Percentiles rank a stretch among this genome's conserved stretches.
These are phyloP conservation scores for Liquidambar formosana DNA, from an alignment of 164 flowering plant genomes.

Conservation along the genomic window DNA sequence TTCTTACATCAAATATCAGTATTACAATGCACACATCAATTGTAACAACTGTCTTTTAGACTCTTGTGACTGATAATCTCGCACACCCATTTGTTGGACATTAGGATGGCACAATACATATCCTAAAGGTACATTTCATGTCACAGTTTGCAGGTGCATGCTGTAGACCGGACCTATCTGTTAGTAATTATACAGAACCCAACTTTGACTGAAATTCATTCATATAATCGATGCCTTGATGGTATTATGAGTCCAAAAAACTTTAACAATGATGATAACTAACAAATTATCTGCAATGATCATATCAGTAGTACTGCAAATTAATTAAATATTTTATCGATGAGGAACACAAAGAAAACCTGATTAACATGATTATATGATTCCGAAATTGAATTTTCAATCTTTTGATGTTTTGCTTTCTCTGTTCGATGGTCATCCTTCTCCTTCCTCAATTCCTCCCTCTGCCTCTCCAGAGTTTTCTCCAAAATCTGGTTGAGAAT, in stretches of 20 bases:
- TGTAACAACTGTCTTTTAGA: no score
- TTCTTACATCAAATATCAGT: background rate
- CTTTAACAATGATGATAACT: no score
- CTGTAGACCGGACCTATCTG: no score
- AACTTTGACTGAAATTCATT: background rate
- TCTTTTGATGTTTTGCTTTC: conserved; percentile 44
- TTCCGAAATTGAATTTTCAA: conserved; percentile 40
- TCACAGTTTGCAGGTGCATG: no score
- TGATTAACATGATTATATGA: conserved; percentile 30
- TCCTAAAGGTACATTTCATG: background rate
- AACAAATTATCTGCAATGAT: background rate
- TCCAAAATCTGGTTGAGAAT: conserved; percentile 56
- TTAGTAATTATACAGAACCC: background rate
- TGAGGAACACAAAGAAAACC: conserved; percentile 27
- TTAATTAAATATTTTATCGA: background rate
- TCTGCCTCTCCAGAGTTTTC: conserved; percentile 59
- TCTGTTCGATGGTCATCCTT: conserved; percentile 44
- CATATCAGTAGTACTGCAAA: background rate
- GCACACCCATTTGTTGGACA: no score
- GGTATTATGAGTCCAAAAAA: conserved; percentile 1
- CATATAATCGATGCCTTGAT: background rate
- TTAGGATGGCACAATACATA: no score
- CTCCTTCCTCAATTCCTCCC: conserved; percentile 62
- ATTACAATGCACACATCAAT: no score
- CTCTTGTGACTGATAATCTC: no score